Percentiles rank a stretch among this genome's conserved stretches.
These are phyloP conservation scores for Golubevia pallescens DNA, from an alignment of 1,284 basidiomycete genomes.

Conservation along the genomic window DNA sequence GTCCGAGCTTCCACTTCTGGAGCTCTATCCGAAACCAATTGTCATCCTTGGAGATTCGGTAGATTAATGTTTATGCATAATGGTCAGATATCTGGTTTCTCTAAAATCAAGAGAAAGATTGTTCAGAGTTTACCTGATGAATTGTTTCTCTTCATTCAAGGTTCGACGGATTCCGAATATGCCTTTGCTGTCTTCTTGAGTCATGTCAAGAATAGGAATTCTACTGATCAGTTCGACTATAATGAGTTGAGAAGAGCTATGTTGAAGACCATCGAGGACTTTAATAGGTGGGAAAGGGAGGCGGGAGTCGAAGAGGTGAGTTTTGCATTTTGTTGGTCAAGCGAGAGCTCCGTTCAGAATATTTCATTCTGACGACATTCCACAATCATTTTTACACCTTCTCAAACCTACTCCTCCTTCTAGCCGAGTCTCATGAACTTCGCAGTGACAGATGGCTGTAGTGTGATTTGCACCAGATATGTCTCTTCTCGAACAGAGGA, in stretches of 20 bases:
- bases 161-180: conserved; percentile 52
- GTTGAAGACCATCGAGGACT: conserved; percentile 45
- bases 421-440: neutral
- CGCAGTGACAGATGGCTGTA: neutral
- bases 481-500: conserved; percentile 5
- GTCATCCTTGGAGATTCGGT: conserved; percentile 56
- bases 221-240: conserved; percentile 25
- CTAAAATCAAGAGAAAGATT: conserved; percentile 43
- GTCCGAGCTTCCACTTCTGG: conserved; percentile 50
- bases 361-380: neutral
- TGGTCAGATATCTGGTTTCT: conserved; percentile 49
- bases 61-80: conserved; percentile 63
- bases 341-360: neutral
- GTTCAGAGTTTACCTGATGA: conserved; percentile 37
- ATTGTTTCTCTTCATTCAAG: conserved; percentile 50
- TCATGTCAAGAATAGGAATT: conserved; percentile 32
- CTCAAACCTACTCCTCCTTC: neutral
- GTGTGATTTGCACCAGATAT: conserved; percentile 1
- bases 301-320: conserved; percentile 34
- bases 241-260: conserved; percentile 40
- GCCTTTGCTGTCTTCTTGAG: conserved; percentile 53
- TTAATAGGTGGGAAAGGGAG: conserved; percentile 43
- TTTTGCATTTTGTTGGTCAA: neutral
- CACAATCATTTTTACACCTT: neutral
- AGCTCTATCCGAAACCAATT: conserved; percentile 54